Evolutionary conservation across 768 basidiomycete species (phyloP).

Genomic region (Pulveroboletus frians): DNA sequence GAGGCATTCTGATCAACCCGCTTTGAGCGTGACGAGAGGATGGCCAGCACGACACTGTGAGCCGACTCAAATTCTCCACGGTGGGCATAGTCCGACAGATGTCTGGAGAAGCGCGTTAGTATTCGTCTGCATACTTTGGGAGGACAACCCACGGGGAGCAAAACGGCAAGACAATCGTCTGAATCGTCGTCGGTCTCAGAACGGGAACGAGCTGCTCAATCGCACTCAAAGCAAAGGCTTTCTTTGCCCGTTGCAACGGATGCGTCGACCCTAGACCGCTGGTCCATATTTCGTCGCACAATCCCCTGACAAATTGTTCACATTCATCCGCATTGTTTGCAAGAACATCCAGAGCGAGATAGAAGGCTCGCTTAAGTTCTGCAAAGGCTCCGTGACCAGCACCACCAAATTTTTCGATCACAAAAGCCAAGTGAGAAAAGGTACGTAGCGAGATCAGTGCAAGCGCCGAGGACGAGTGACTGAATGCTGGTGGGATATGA

Average conservation of each 20-base stretch:
- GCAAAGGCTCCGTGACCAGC: conserved; percentile 50
- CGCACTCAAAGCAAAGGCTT: conserved; percentile 64
- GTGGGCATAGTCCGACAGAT: conserved; percentile 51
- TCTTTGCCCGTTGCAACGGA: conserved; percentile 32
- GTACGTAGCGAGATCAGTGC: conserved; percentile 51
- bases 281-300: conserved; percentile 31
- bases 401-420: conserved; percentile 78
- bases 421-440: conserved; percentile 66
- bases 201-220: conserved; percentile 74
- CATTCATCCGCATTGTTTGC: conserved; percentile 36
- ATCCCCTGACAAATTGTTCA: conserved; percentile 35
- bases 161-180: conserved; percentile 51
- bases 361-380: conserved; percentile 72
- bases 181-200: conserved; percentile 49
- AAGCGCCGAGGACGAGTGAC: conserved; percentile 40
- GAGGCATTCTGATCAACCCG: conserved; percentile 15
- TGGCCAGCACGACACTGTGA: conserved; percentile 75
- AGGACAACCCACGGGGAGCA: conserved; percentile 56
- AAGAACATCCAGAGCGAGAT: conserved; percentile 72
- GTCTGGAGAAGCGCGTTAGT: conserved; percentile 35
- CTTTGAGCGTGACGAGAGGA: conserved; percentile 61
- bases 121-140: neutral
- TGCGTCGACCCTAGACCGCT: conserved; percentile 21
- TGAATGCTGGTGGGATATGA: conserved; percentile 42
- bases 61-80: conserved; percentile 83